Evolutionary conservation across 257 asterid species (phyloP).

Genomic region (Coffea canephora): DNA sequence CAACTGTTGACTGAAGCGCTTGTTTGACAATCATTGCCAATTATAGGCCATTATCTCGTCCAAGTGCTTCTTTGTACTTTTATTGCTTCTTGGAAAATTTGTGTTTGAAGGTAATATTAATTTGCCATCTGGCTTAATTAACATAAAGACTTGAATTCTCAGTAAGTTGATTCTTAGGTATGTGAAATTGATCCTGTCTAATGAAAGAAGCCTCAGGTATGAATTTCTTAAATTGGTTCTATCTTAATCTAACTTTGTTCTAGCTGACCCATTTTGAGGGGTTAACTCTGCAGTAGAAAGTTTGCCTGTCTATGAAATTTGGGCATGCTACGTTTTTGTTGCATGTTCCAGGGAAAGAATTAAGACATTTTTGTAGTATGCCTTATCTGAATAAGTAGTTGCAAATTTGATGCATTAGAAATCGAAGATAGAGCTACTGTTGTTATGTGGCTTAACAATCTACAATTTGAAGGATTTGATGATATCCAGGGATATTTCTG

Average conservation of each 20-base stretch:
- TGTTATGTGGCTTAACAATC: not conserved
- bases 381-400: not conserved
- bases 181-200: not conserved
- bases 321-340: not conserved
- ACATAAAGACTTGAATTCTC: not conserved
- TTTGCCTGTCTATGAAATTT: not conserved
- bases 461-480: not conserved
- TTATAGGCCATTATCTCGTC: not conserved
- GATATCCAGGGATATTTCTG: too few species aligned
- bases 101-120: not conserved
- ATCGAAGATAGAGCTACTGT: not conserved
- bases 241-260: too few species aligned
- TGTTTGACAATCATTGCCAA: not conserved
- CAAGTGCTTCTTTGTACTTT: not conserved
- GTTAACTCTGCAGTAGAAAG: not conserved
- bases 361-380: not conserved
- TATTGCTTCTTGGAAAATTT: conserved; percentile 1
- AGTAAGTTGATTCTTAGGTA: not conserved
- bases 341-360: not conserved
- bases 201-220: not conserved
- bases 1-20: not conserved
- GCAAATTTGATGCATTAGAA: too few species aligned
- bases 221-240: not conserved
- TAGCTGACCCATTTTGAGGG: not conserved
- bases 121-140: too few species aligned